phyloP scores from a whole-genome alignment of 352 stramenopile genomes.

The Globisporangium alternatum region DNA sequence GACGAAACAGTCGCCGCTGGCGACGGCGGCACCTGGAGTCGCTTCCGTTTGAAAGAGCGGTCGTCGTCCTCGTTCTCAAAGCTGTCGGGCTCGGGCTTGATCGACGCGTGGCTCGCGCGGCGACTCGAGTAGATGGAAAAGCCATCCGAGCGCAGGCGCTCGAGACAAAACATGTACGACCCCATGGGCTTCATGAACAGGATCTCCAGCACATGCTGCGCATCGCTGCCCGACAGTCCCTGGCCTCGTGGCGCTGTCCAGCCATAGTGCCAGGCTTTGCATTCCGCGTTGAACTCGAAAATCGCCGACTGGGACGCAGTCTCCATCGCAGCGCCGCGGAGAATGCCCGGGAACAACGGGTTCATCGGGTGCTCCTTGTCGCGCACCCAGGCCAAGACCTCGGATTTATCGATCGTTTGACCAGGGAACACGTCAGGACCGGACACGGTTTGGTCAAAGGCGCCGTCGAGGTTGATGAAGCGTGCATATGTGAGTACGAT shows the following conservation, averaged over 20 bases:
- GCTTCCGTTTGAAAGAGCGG: conserved; percentile 59
- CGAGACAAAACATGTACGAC: conserved; percentile 77
- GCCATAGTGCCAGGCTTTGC: conserved; percentile 89
- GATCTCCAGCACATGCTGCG: conserved; percentile 74
- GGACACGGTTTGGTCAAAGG: conserved; percentile 65
- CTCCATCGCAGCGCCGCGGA: conserved; percentile 76
- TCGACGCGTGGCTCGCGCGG: conserved; percentile 51
- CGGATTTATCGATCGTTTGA: conserved; percentile 71
- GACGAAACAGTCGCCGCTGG: conserved; percentile 29
- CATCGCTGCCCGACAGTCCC: conserved; percentile 70
- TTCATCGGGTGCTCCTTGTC: conserved; percentile 80
- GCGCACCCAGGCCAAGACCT: conserved; percentile 59
- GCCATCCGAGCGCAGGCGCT: conserved; percentile 67
- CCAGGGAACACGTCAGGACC: conserved; percentile 72
- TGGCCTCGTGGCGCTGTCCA: conserved; percentile 78
- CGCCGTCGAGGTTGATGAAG: conserved; percentile 71
- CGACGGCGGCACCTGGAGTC: conserved; percentile 31
- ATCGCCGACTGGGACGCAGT: conserved; percentile 74
- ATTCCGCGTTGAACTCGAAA: conserved; percentile 88
- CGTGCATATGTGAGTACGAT: conserved; percentile 65
- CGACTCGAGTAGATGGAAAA: conserved; percentile 83
- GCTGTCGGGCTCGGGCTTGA: conserved; percentile 51
- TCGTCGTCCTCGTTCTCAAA: conserved; percentile 54
- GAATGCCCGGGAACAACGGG: conserved; percentile 68
- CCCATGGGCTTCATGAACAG: conserved; percentile 85